Evolutionary conservation across 2,329 filamentous ascomycete species (phyloP), one percentile per base, ranked within the genome.

Genomic region (Seiridium cupressi): DNA sequence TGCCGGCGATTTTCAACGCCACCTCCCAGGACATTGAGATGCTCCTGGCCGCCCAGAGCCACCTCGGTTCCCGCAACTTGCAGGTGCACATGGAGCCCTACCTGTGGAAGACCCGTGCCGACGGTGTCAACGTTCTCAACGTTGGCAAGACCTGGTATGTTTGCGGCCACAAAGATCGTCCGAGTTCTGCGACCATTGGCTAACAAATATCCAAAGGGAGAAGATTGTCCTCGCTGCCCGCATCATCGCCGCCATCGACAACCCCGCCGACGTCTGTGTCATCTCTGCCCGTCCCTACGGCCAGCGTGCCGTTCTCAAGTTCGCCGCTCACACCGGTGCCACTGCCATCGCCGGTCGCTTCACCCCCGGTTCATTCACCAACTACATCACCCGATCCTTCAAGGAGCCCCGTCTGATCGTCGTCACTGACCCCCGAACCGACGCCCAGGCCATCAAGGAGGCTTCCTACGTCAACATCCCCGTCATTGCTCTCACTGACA

Each of bases 341-440:
- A 91, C 93, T 76, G 91, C 95, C 81, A 99, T 99, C 77, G 96
- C 95, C 76, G 95, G 95, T 85, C 95, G 95, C 80, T 99, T 99
- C 91, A 99, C 95, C 78, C 95, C 95, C 79, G 95, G 95, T 91
- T 97, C 94, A 83, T 99, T 99, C 90, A 99, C 95, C 88, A 99
- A 99, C 89, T 99, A 99, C 91, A 99, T 99, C 90, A 99, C 96
- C 82, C 94, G 95, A 77, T 98, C 95, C 69, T 99, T 99, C 93
- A 97, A 97, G 90, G 95, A 99, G 87, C 95, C 95, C 78, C 96
- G 96, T 81, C 88, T 99, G 77, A 98, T 99, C 83, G 89, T 99
- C 79, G 95, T 99, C 76, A 99, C 95, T 84, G 95, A 99, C 82
- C 95, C 95, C 74, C 94, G 96, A 83, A 99, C 96, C 85, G 95